Base-by-base conservation (phyloP, 2,329 filamentous ascomycete genomes). In the Juglanconis sp. region DNA sequence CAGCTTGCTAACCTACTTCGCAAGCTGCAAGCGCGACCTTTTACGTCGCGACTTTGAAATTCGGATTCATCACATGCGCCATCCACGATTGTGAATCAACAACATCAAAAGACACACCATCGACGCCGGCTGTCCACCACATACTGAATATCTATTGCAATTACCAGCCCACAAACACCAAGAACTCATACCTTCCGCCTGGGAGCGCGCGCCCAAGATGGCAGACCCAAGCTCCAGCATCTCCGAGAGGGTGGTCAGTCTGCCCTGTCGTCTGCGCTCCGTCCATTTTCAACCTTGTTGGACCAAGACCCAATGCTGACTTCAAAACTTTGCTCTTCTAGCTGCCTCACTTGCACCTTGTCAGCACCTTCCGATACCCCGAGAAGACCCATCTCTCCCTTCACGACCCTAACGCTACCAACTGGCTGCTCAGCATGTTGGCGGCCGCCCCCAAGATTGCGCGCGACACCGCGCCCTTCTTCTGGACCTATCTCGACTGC, bases 401-500 rank as follows among this genome's bases (percentile, higher is more conserved):
- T 35, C 85, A 89, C 60, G 89, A 93, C 65, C 55, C 38, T 36
- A 8, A 40, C 35, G 90, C 94, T 32, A 88, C 92, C 63, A 88
- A 91, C 69, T 94, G 91, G 82, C 84, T 98, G 63, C 44, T 61
- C 17, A 56, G 47, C 49, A 57, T 57, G 55, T 30, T 57, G 30
- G 81, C 93, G 70, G 86, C 87, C 69, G 93, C 92, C 44, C 91
- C 93, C 8, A 89, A 91, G 70, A 89, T 96, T 64, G 89, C 93
- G 67, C 90, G 91, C 73, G 89, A 96, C 70, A 81, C 87, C 65
- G 88, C 92, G 53, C 86, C 94, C 3, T 93, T 99, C 82, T 91
- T 89, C 76, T 99, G 94, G 94, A 93, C 90, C 50, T 96, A 94
- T 73, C 85, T 98, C 59, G 87, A 95, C 68, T 84, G 87, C 56